Evolutionary conservation across 139 green algal genomes (phyloP), one percentile per base, ranked within the genome.

Genomic region (Coelastrella sp.): DNA sequence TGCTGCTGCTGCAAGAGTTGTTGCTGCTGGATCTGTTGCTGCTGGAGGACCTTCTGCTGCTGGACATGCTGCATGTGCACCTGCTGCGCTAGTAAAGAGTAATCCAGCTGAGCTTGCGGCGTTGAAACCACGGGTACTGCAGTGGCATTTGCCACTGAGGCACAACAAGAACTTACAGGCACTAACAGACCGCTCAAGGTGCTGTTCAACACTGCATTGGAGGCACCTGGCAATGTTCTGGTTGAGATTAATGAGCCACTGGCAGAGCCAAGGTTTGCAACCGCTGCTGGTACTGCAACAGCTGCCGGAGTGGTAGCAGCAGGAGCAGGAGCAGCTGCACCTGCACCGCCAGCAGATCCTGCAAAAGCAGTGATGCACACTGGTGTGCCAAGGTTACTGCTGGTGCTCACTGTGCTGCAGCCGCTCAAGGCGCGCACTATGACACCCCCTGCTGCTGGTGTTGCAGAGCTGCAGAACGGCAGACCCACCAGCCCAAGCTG

Each of bases 51-150:
- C 73, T 79, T 15, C 73, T 79, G 73, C 73, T 79, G 22, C 63
- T 72, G 63, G 63, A 63, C 24, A 24, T 85, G 35, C 79, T 61
- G 35, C 35, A n/a, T 35, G 22, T 74, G 81, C 58, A 56, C 8
- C 58, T 85, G 79, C 79, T 72, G 79, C 49, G 63, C 56, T 49
- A 49, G 79, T 15, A 24, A 49, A 22, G 11, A 22, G 56, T 72
- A 60, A 8, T 72, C 56, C 79, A 72, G 79, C 79, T 85, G 79
- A 70, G 79, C 12, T 70, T 59, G 56, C 66, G 79, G 49, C 24
- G 79, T 60, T 49, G 49, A 60, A 12, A 22, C 79, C 65, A 60
- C 15, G 65, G 79, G 19, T 27, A 60, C 79, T 85, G 79, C 79
- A 57, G 79, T 22, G n/a, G 56, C 76, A 14, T 83, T 20, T 22